Conservation (phyloP, 202 grass and related monocot genomes). For the Hordeum pubiflorum region DNA sequence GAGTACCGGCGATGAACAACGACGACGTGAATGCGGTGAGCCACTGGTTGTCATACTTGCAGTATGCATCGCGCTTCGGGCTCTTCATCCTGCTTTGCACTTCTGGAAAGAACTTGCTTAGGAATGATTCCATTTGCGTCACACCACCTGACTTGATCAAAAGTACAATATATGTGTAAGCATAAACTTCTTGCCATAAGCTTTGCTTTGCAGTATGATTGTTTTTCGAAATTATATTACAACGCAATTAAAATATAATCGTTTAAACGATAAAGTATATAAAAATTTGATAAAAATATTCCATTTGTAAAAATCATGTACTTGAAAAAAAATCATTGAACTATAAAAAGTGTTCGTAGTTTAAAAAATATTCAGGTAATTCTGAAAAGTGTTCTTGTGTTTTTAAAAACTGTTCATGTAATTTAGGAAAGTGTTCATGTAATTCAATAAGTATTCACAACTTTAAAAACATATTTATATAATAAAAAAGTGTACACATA, state of each 20-base stretch:
- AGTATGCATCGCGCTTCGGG: background rate
- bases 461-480: too few relatives aligned
- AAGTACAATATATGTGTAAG: background rate
- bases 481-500: too few relatives aligned
- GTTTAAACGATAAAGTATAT: background rate
- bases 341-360: too few relatives aligned
- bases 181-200: background rate
- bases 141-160: slow-evolving; percentile 18
- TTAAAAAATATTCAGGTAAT: too few relatives aligned
- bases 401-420: too few relatives aligned
- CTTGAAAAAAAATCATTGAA: too few relatives aligned
- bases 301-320: too few relatives aligned
- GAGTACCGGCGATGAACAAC: slow-evolving; percentile 17
- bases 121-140: slow-evolving; percentile 21
- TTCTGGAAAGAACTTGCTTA: slow-evolving; percentile 17
- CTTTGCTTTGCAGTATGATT: background rate
- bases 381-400: too few relatives aligned
- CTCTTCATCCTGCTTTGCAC: background rate
- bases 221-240: too few relatives aligned
- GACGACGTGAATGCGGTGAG: slow-evolving; percentile 35
- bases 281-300: too few relatives aligned
- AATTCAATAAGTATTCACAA: too few relatives aligned
- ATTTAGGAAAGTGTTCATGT: too few relatives aligned
- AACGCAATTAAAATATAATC: background rate
- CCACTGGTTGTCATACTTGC: slow-evolving; percentile 30